Conservation (phyloP, 805 yeast species). For the Starmerella etchellsii region DNA sequence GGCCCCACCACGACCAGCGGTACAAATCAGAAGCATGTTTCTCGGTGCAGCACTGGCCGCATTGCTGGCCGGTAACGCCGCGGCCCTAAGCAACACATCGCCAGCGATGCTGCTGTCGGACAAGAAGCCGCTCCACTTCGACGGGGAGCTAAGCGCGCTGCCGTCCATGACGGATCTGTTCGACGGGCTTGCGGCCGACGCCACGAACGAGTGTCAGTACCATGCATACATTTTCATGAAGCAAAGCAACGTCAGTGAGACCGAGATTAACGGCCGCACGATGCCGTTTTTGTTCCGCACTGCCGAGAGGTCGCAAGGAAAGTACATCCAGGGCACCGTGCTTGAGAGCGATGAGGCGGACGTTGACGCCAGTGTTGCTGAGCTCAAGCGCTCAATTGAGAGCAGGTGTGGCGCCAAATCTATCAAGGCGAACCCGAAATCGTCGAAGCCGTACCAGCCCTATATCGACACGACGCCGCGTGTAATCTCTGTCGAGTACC, state of each 20-base stretch:
- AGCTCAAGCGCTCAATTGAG: conserved; percentile 15
- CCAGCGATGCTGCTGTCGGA: conserved; percentile 16
- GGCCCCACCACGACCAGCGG: too few species aligned
- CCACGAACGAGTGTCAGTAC: conserved; percentile 32
- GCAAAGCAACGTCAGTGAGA: conserved; percentile 39
- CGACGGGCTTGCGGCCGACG: conserved; percentile 9
- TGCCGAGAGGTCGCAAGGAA: conserved; percentile 18
- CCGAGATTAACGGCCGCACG: conserved; percentile 29
- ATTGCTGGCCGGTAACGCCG: conserved; percentile 2
- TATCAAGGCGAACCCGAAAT: conserved; percentile 31
- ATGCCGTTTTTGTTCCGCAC: conserved; percentile 21
- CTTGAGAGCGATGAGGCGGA: conserved; percentile 5
- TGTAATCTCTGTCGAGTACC: conserved; percentile 46
- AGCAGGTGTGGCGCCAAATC: conserved; percentile 42
- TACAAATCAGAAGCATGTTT: too few species aligned
- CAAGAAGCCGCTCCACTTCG: not conserved
- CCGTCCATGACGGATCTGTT: conserved; percentile 6
- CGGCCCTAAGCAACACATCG: conserved; percentile 16
- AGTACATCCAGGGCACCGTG: conserved; percentile 5
- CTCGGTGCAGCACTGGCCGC: not conserved
- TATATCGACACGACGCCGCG: conserved; percentile 55
- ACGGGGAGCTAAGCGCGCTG: not conserved
- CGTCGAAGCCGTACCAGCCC: conserved; percentile 33
- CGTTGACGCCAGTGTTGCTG: not conserved
- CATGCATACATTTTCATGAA: conserved; percentile 46